Percentiles rank a stretch among this genome's conserved stretches.
Conservation (phyloP, 116 monocot genomes). For the Cymodocea nodosa region DNA sequence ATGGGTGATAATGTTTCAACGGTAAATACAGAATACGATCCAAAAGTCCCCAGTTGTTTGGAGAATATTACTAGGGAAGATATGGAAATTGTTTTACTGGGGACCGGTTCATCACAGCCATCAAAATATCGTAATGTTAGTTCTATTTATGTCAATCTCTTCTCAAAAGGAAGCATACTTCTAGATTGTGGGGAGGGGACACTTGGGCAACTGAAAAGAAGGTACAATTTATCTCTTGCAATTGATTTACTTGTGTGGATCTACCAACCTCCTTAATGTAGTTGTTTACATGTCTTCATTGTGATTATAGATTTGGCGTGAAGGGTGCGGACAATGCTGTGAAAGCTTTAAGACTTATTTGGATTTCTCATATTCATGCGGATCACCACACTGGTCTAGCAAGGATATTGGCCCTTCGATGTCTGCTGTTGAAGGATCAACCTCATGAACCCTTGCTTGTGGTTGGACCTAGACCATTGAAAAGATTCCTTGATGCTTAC, state of each 20-base stretch:
- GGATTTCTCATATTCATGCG: slow-evolving; percentile 98
- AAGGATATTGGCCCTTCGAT: slow-evolving; percentile 71
- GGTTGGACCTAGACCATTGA: slow-evolving; percentile 78
- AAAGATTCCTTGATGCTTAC: slow-evolving; percentile 91
- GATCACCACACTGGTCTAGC: slow-evolving; percentile 95
- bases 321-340: slow-evolving; percentile 79
- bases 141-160: slow-evolving; percentile 84
- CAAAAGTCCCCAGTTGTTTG: slow-evolving; percentile 64
- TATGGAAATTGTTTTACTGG: slow-evolving; percentile 88
- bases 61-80: slow-evolving; percentile 75
- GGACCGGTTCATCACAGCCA: slow-evolving; percentile 95
- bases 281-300: slow-evolving; percentile 10
- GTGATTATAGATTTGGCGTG: slow-evolving; percentile 63
- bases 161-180: slow-evolving; percentile 78
- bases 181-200: slow-evolving; percentile 99
- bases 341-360: slow-evolving; percentile 61
- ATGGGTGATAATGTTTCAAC: slow-evolving; percentile 23
- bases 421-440: slow-evolving; percentile 40
- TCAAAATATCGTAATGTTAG: slow-evolving; percentile 98
- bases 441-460: slow-evolving; percentile 76
- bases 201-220: slow-evolving; percentile 86
- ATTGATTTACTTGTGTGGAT: too few species aligned
- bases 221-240: slow-evolving; percentile 15
- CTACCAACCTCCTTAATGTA: background rate
- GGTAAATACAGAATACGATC: slow-evolving; percentile 6